Evolutionary conservation across 23 red algal genomes (phyloP), one percentile per base, ranked within the genome.

Genomic region (Gracilaria domingensis): DNA sequence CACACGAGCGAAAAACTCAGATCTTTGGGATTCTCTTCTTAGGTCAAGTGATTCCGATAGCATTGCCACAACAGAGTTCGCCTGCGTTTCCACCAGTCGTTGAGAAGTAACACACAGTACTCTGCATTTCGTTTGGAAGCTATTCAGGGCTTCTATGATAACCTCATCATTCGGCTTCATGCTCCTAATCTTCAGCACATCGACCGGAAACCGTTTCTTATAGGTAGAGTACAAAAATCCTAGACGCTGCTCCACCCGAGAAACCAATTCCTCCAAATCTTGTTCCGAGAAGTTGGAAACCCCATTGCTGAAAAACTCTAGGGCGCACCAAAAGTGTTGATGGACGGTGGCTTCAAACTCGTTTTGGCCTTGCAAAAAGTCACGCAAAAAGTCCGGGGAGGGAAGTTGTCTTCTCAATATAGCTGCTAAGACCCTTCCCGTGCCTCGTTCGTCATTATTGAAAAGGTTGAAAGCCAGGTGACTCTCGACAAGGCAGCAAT

Each of bases 1-100:
- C 57, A 90, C 87, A 45, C 75, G 74, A 36, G 37, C 28, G 74
- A 90, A 90, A 80, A 90, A 90, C n/a, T 20, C 50, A 2, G 87
- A 72, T 33, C 87, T 60, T 26, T 57, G 51, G 16, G 57, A 12
- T 4, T 44, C 42, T 47, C 35, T 49, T 45, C 64, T 81, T 17
- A 81, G 71, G 35, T 90, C 87, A 4, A 60, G 66, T 42, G 87
- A 53, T 50, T 60, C 55, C 50, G 87, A 80, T 25, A 90, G 25
- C 12, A 64, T 42, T 44, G 87, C 23, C 11, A 90, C 51, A 12
- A 65, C 45, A 48, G 53, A 23, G 24, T 47, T 55, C 7, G 57
- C 87, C 8, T 80, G 76, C 16, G 48, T 80, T 21, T 79, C 87
- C 17, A 75, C 59, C 40, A 90, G 18, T 26, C 54, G 59, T 26